Base-by-base conservation (phyloP, 2,329 filamentous ascomycete genomes). In the Calonectria leucothoes region DNA sequence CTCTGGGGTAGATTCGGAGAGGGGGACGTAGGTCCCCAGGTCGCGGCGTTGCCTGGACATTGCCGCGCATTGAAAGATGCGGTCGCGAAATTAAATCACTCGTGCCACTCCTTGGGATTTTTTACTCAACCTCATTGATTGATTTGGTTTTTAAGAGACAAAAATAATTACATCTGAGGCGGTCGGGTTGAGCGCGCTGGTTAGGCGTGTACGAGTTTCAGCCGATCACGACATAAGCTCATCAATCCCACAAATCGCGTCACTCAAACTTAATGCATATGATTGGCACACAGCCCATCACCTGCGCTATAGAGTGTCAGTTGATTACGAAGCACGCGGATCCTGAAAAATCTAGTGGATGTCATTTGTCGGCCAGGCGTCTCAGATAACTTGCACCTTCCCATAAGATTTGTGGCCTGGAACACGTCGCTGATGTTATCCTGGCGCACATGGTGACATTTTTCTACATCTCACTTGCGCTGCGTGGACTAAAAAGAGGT, bases 161-260 rank as follows among this genome's bases (percentile, higher is more conserved):
- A 61, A 61, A 29, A 61, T 61, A 23, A 20, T 39, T 61, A n/a
- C 20, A 33, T 17, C 17, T 39, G 27, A 48, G 37, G 25, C 20
- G 29, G 55, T 42, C 23, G 10, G 59, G 25, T 25, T 25, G 49
- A 37, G 23, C 15, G 67, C 25, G 59, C 37, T 25, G 17, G 55
- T 37, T 25, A 61, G 25, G 55, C 33, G 55, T 61, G 31, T 37
- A 23, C 14, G 37, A n/a, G 57, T 10, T 48, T 65, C 64, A 59
- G 61, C 29, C 17, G 45, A 45, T 48, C 35, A 23, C 27, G 35
- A 35, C 42, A 45, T 35, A 49, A 59, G 31, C 73, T 76, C 74
- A 78, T 78, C 66, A 33, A 55, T 61, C 70, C 76, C 59, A 71
- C 70, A 31, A 52, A 78, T 78, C 69, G 76, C 76, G 76, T 78